Evolutionary conservation across 2,329 filamentous ascomycete genomes (phyloP), one percentile per base, ranked within the genome.

Genomic region (Celoporthe dispersa): DNA sequence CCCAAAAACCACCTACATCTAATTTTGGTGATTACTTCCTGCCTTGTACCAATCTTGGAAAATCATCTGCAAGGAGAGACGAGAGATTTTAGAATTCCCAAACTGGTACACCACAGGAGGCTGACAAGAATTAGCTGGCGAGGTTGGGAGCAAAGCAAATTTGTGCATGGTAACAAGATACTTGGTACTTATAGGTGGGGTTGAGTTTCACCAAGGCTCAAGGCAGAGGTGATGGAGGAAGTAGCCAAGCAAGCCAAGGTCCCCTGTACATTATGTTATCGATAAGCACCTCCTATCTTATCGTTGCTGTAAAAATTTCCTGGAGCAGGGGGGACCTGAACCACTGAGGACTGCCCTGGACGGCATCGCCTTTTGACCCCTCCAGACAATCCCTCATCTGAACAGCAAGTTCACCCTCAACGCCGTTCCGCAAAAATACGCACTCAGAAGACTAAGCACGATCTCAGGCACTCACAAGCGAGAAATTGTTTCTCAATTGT

Each of bases 201-300:
- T n/a, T 39, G 37, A 11, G 37, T 11, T 39, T n/a, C n/a, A n/a
- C n/a, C n/a, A n/a, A n/a, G n/a, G n/a, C n/a, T n/a, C n/a, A 39
- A 35, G 35, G 35, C 35, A 7, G 4, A 8, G 14, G 6, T 48
- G 22, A 5, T n/a, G 16, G 16, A 14, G 41, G 2, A 19, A 11
- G 22, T 11, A 48, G 39, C 39, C 12, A n/a, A n/a, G n/a, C n/a
- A n/a, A n/a, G 14, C 39, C 39, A 41, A 41, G n/a, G 12, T 41
- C 4, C 39, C 14, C 39, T n/a, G 48, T 11, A 5, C 55, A 28
- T n/a, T n/a, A n/a, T n/a, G n/a, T 37, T 60, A 37, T 60, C 57
- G 57, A 60, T 60, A 60, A 60, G 57, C 57, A 19, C 11, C 2
- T 16, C 33, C 33, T 57, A 57, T 57, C 53, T 57, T 57, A 57